phyloP scores from a whole-genome alignment of 495 filamentous ascomycete species.

The Hypoxylon crocopeplum region DNA sequence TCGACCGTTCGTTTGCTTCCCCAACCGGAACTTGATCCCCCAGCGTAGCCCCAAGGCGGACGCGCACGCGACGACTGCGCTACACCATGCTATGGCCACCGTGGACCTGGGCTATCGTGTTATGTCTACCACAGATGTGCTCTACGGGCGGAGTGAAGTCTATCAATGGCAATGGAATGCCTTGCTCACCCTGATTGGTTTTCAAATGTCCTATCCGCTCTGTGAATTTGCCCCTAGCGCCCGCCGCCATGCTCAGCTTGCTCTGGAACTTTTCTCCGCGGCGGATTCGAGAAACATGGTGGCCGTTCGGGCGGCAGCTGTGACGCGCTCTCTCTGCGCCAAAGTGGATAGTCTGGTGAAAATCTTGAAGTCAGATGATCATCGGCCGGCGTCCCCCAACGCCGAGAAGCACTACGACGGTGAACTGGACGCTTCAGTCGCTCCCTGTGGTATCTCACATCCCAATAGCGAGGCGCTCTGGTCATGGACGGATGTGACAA shows the following conservation, averaged over 20 bases:
- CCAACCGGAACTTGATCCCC: conserved; percentile 23
- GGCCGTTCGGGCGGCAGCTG: conserved; percentile 1
- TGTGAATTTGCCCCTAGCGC: conserved; percentile 5
- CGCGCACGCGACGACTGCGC: conserved; percentile 35
- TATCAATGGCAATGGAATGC: conserved; percentile 48
- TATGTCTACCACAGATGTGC: conserved; percentile 34
- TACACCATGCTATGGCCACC: conserved; percentile 39
- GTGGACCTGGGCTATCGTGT: conserved; percentile 28
- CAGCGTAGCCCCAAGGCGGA: conserved; percentile 31
- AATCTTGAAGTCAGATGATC: conserved; percentile 10
- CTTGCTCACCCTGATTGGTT: conserved; percentile 47
- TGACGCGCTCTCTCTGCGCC: conserved; percentile 15
- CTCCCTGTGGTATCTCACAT: background rate
- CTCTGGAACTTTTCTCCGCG: conserved; percentile 14
- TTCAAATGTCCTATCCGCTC: conserved; percentile 28
- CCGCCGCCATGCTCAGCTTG: conserved; percentile 10
- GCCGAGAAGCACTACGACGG: background rate
- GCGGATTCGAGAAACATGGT: conserved; percentile 17
- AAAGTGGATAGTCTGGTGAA: conserved; percentile 22
- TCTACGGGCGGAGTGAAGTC: conserved; percentile 38
- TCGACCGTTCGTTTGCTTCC: conserved; percentile 38
- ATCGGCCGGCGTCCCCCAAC: background rate
- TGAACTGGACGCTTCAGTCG: background rate
- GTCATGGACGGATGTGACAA: conserved; percentile 17
- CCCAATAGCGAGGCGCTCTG: conserved; percentile 17